phyloP scores from a whole-genome alignment of 2,329 filamentous ascomycete species.

The Colletotrichum tropicale region DNA sequence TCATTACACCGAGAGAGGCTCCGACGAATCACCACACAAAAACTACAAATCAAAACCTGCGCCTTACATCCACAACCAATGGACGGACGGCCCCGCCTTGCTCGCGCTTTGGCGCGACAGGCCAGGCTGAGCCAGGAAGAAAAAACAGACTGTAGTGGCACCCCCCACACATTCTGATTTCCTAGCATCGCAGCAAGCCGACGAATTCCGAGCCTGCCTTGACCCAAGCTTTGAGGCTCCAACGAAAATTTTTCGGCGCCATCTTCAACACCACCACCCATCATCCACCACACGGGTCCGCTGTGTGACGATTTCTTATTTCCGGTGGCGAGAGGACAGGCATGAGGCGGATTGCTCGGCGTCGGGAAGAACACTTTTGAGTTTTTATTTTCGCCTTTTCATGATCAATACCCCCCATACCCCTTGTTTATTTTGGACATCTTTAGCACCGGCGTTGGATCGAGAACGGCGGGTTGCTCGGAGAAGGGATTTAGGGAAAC shows the following conservation, averaged over 20 bases:
- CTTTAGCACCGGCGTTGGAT: background rate
- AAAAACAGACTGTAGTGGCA: background rate
- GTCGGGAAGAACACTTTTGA: background rate
- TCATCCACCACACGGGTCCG: background rate
- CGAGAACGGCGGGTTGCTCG: background rate
- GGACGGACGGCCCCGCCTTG: background rate
- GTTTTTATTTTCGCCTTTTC: background rate
- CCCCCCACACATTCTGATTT: background rate
- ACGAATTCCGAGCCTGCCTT: background rate
- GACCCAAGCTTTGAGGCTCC: background rate
- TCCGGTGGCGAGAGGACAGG: background rate
- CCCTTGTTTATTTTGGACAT: background rate
- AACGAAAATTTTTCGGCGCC: constrained; percentile 3
- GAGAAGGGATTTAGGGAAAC: background rate
- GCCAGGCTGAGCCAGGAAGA: background rate
- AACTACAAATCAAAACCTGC: background rate
- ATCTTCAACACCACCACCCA: background rate
- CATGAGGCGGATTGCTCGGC: background rate
- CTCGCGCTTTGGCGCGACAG: background rate
- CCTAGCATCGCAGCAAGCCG: background rate
- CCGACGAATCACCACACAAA: background rate
- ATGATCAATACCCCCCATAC: constrained; percentile 6
- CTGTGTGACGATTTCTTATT: background rate
- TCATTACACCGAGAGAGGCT: constrained; percentile 17
- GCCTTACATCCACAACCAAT: background rate